Base-by-base conservation (phyloP, 2,329 filamentous ascomycete genomes). In the Orbilia javanica region DNA sequence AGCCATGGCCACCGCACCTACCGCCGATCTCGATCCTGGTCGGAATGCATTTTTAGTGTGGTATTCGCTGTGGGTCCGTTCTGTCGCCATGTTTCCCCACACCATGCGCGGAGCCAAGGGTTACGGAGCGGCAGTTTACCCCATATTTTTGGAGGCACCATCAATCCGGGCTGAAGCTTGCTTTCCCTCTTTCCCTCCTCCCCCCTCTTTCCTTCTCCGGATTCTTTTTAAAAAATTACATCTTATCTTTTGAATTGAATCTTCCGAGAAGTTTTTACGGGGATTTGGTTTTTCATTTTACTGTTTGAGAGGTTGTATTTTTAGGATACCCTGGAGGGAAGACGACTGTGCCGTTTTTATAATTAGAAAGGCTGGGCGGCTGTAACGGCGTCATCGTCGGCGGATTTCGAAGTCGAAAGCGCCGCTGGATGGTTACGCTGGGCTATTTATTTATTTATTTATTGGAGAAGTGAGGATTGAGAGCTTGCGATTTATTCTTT, bases 71-170 rank as follows among this genome's bases (percentile, higher is more conserved):
- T 11, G 36, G 36, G 36, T 48, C 22, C n/a, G n/a, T n/a, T n/a
- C 25, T 10, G 57, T 62, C 57, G 57, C 57, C n/a, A 62, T 11
- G 42, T 50, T 65, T 67, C 48, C 46, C 63, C 57, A 48, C 63
- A 67, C 31, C 20, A 20, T 50, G 31, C 27, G 46, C 27, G 46
- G 25, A 36, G 39, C 63, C 46, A 52, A 57, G 29, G 29, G 52
- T 15, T 29, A 13, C 20, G 27, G 27, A 25, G 46, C 46, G 63
- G 63, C 20, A 67, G 31, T 42, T 65, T 68, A 55, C 64, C 64
- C 64, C 64, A 68, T 53, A 68, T 25, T 68, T 55, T 52, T n/a
- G 31, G 25, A 8, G n/a, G n/a, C n/a, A n/a, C n/a, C n/a, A n/a
- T n/a, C 44, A n/a, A 27, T n/a, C n/a, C 27, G 22, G 39, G 42